These are phyloP conservation scores for Backusella psychrophila DNA, from an alignment of 192 early-diverging fungal genomes.

Conservation along the genomic window DNA sequence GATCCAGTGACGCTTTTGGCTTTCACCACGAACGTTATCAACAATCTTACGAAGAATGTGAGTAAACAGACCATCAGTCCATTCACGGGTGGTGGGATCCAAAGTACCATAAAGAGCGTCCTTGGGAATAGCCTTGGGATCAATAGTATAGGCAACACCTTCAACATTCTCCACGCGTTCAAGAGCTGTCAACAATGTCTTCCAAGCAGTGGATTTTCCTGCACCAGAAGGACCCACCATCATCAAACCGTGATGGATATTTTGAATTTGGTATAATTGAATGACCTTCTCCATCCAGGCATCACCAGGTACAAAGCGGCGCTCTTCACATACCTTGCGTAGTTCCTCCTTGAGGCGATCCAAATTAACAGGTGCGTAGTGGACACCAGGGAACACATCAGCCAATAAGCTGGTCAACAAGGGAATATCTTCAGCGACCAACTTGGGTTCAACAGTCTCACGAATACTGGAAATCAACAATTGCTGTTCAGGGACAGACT, in stretches of 20 bases:
- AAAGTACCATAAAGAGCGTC: slow-evolving; percentile 95
- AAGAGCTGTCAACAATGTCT: slow-evolving; percentile 86
- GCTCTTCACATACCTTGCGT: slow-evolving; percentile 70
- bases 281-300: slow-evolving; percentile 96
- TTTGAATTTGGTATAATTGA: slow-evolving; percentile 98
- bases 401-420: slow-evolving; percentile 81
- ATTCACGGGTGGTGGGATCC: slow-evolving; percentile 97
- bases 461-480: slow-evolving; percentile 93
- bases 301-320: slow-evolving; percentile 69
- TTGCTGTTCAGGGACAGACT: slow-evolving; percentile 78
- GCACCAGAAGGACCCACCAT: slow-evolving; percentile 98
- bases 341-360: slow-evolving; percentile 73
- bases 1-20: slow-evolving; percentile 95
- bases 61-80: slow-evolving; percentile 99
- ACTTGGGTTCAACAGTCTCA: slow-evolving; percentile 97
- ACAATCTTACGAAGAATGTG: slow-evolving; percentile 96
- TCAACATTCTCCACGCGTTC: slow-evolving; percentile 88
- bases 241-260: slow-evolving; percentile 99
- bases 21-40: slow-evolving; percentile 97
- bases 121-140: slow-evolving; percentile 98
- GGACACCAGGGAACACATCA: slow-evolving; percentile 94
- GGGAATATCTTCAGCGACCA: slow-evolving; percentile 95
- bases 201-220: slow-evolving; percentile 95
- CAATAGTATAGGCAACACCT: slow-evolving; percentile 91
- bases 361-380: slow-evolving; percentile 77